Percentiles rank a stretch among this genome's conserved stretches.
Evolutionary conservation across 2,329 filamentous ascomycete species (phyloP).

Genomic region (Fusarium vanettenii): DNA sequence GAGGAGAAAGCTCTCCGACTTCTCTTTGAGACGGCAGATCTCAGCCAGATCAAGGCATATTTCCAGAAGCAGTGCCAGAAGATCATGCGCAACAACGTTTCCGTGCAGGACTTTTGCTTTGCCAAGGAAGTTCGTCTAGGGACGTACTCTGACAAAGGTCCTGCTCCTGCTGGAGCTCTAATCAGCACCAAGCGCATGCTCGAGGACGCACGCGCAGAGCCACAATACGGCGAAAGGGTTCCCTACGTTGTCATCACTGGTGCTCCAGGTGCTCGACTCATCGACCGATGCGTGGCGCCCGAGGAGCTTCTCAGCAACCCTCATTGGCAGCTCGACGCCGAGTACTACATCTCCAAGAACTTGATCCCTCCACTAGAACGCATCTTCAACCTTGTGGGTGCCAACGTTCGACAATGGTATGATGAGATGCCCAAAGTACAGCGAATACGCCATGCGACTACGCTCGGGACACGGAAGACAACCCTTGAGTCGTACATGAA

Average conservation of each 20-base stretch:
- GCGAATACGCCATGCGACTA: constrained; percentile 64
- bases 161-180: constrained; percentile 86
- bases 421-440: constrained; percentile 96
- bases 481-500: constrained; percentile 97
- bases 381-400: constrained; percentile 96
- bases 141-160: constrained; percentile 81
- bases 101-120: constrained; percentile 96
- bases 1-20: constrained; percentile 91
- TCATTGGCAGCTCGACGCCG: constrained; percentile 85
- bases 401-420: constrained; percentile 91
- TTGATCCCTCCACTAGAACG: constrained; percentile 93
- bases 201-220: constrained; percentile 85
- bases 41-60: constrained; percentile 88
- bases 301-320: constrained; percentile 83
- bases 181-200: constrained; percentile 90
- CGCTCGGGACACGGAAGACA: constrained; percentile 61
- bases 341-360: constrained; percentile 98
- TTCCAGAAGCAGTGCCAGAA: constrained; percentile 92
- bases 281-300: constrained; percentile 90
- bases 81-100: constrained; percentile 89
- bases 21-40: constrained; percentile 88
- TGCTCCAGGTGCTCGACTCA: constrained; percentile 84
- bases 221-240: constrained; percentile 94
- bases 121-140: constrained; percentile 92
- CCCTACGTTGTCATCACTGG: constrained; percentile 95